Evolutionary conservation across 805 yeast genomes (phyloP).

Genomic region (Brettanomyces sp.): DNA sequence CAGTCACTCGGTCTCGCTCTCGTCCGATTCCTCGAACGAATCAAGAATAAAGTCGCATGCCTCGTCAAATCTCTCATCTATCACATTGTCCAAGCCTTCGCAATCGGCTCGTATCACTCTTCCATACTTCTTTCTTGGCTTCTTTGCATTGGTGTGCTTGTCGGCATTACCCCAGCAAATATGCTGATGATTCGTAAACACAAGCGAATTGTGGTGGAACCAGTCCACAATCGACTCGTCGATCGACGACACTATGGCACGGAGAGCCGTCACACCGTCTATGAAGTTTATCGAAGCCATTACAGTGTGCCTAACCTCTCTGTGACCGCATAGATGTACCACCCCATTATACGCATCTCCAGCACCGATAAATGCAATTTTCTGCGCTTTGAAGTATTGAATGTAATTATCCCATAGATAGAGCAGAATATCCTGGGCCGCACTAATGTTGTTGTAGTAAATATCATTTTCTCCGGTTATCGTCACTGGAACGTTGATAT

Average conservation of each 20-base stretch:
- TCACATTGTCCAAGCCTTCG: constrained; percentile 67
- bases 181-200: constrained; percentile 68
- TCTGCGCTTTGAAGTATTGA: constrained; percentile 61
- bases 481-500: constrained; percentile 67
- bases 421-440: constrained; percentile 68
- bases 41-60: constrained; percentile 77
- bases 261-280: constrained; percentile 55
- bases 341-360: constrained; percentile 87
- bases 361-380: constrained; percentile 72
- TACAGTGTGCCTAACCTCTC: constrained; percentile 54
- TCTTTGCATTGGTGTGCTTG: constrained; percentile 32
- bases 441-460: constrained; percentile 50
- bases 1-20: constrained; percentile 17
- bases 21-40: constrained; percentile 59
- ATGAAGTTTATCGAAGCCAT: constrained; percentile 64
- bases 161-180: constrained; percentile 56
- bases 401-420: constrained; percentile 89
- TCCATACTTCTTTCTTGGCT: constrained; percentile 87
- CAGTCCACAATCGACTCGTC: constrained; percentile 89
- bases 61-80: constrained; percentile 77
- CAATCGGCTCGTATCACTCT: constrained; percentile 68
- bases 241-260: constrained; percentile 74
- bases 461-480: constrained; percentile 36
- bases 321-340: constrained; percentile 79
- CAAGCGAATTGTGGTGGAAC: constrained; percentile 79